Evolutionary conservation across 75 land plant genomes (phyloP), one percentile per base, ranked within the genome.

Genomic region (Selaginella tamariscina): DNA sequence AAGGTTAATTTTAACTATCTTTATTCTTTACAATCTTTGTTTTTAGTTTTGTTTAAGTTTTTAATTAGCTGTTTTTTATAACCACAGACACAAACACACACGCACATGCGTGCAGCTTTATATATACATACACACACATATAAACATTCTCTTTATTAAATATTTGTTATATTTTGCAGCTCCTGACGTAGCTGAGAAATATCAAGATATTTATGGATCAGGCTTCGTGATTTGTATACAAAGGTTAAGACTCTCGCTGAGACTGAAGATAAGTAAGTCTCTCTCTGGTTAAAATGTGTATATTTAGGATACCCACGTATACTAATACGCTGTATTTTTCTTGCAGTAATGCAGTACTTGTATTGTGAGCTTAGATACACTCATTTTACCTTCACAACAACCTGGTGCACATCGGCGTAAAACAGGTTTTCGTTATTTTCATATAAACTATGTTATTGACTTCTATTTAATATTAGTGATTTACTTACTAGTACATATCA

Each of bases 191-290:
- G 81, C 80, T 33, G 87, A 88, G 71, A 85, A 77, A 64, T 81
- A 76, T 54, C 84, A 73, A 20, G 89, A 91, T 55, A 71, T 54
- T 56, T 76, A 0, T 75, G 85, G 69, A 29, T 67, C 5, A 79
- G 64, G 68, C 84, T 92, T 2, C 86, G 82, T 26, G 27, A 26
- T 13, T 74, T 81, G 54, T 92, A 92, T 72, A 66, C 5, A 24
- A 64, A 77, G 13, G 93, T 85, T 13, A 88, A 83, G 76, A 74
- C 75, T 0, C 83, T 86, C 56, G 82, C 93, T 0, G 97, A 88
- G 32, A 70, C 22, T 64, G 97, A 92, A 84, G 86, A 72, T n/a
- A 78, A 39, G 93, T 91, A 73, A 30, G 73, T 60, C n/a, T 26
- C 5, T 56, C 33, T 70, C 27, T 44, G 0, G 11, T 18, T 54